Base-by-base conservation (phyloP, 2,329 filamentous ascomycete genomes). In the Diaporthe vexans region DNA sequence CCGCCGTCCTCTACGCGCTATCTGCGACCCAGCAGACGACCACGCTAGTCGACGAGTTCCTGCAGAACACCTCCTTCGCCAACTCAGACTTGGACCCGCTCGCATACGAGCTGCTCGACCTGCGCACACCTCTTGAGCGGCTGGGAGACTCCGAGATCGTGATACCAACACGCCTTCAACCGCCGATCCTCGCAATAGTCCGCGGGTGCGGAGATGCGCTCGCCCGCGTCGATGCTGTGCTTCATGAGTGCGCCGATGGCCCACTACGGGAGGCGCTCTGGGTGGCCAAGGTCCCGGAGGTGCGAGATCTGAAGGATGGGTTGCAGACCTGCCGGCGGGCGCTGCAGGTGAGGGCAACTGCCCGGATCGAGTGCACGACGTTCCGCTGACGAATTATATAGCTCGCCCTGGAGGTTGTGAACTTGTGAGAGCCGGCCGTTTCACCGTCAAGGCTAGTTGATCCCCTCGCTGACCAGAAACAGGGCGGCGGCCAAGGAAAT, bases 311-410 rank as follows among this genome's bases (percentile, higher is more conserved):
- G 46, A 69, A 63, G 37, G 46, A 70, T 24, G 48, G 54, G 4
- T 40, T 76, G n/a, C 69, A 74, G 37, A 72, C 73, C 1, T 76
- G 70, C 57, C 74, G 74, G n/a, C 68, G 74, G 21, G 56, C 72
- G 24, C 24, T 76, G 48, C 72, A 74, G 63, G 63, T 67, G 13
- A 67, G 63, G 13, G 35, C 13, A 11, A 1, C 13, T 17, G 9
- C 24, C 21, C 37, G 11, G 61, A 21, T 3, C 17, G 3, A 13
- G 13, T 52, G 63, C 51, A 13, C 6, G 37, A 37, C 29, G 24
- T 13, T 15, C 0, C 19, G 63, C 63, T 67, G 15, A 67, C 9
- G 29, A 52, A 2, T 21, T 67, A 46, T 26, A n/a, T 52, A 67
- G 56, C 72, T 76, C 35, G 73, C 69, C 26, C 29, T 73, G 5